Conservation (phyloP, 2,329 filamentous ascomycete genomes). For the Microascus cirrosus region DNA sequence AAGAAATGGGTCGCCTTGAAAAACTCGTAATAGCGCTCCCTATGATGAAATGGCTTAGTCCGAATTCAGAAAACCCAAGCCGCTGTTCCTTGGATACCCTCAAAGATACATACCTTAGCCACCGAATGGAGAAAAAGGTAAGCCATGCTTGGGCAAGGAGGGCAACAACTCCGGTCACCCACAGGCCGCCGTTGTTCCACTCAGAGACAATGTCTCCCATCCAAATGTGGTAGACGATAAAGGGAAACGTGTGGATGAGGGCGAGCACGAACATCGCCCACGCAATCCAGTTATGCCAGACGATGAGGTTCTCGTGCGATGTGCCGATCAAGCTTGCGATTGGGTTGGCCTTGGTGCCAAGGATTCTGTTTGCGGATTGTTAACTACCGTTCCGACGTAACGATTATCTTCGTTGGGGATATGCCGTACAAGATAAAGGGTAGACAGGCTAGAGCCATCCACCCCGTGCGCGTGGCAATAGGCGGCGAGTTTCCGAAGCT, state of each 20-base stretch:
- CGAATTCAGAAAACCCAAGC: neutral
- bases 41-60: too few species aligned
- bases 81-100: neutral
- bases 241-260: slow-evolving; percentile 48
- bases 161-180: slow-evolving; percentile 35
- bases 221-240: slow-evolving; percentile 38
- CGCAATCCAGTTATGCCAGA: slow-evolving; percentile 42
- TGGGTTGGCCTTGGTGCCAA: slow-evolving; percentile 41
- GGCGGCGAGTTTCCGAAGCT: slow-evolving; percentile 39
- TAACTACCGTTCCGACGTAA: too few species aligned
- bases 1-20: slow-evolving; percentile 48
- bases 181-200: neutral
- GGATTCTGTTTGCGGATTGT: too few species aligned
- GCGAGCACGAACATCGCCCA: slow-evolving; percentile 46
- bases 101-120: slow-evolving; percentile 28
- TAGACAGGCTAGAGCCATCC: slow-evolving; percentile 37
- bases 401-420: too few species aligned
- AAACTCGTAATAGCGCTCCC: slow-evolving; percentile 45
- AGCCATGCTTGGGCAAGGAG: slow-evolving; percentile 41
- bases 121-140: slow-evolving; percentile 39
- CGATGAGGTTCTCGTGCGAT: slow-evolving; percentile 43
- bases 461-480: slow-evolving; percentile 38
- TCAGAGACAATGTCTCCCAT: slow-evolving; percentile 33
- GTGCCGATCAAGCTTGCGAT: slow-evolving; percentile 42
- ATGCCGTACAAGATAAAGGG: slow-evolving; percentile 32